Percentiles rank a stretch among this genome's conserved stretches.
phyloP scores from a whole-genome alignment of 2,329 filamentous ascomycete genomes.

The Diaporthe humulicola region DNA sequence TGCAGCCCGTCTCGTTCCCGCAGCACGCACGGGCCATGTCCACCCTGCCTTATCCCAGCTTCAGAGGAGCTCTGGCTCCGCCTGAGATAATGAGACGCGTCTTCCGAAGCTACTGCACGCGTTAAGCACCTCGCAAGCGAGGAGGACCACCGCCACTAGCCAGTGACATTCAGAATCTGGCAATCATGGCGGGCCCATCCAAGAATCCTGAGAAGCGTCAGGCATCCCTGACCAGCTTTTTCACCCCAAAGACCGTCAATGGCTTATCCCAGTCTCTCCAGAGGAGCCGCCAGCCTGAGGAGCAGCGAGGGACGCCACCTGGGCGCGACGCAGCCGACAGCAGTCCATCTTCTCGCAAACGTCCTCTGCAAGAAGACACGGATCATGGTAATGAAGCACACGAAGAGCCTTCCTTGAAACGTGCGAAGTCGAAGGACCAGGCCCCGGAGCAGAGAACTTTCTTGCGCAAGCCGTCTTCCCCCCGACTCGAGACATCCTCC shows the following conservation, averaged over 20 bases:
- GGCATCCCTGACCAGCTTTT: conserved; percentile 88
- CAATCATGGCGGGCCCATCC: conserved; percentile 53
- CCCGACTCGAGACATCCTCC: conserved; percentile 40
- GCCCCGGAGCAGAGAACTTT: conserved; percentile 54
- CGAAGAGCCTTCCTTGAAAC: conserved; percentile 56
- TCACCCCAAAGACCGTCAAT: conserved; percentile 73
- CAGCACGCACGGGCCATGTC: not conserved
- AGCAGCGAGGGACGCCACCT: not conserved
- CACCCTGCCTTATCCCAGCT: not conserved
- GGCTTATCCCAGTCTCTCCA: conserved; percentile 48
- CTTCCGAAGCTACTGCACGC: conserved; percentile 27
- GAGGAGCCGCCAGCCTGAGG: conserved; percentile 37
- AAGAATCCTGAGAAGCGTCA: conserved; percentile 74
- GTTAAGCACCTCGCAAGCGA: conserved; percentile 17
- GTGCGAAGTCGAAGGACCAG: conserved; percentile 56
- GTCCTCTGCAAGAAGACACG: conserved; percentile 62
- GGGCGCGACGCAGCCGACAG: conserved; percentile 3
- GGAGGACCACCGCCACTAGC: not conserved
- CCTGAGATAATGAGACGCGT: conserved; percentile 20
- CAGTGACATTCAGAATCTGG: not conserved
- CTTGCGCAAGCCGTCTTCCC: conserved; percentile 55
- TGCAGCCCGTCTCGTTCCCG: conserved; percentile 1
- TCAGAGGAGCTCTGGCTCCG: not conserved
- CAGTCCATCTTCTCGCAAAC: conserved; percentile 58
- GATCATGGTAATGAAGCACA: conserved; percentile 59